phyloP scores from a whole-genome alignment of 192 early-diverging fungal genomes.

The Pilaira anomala region DNA sequence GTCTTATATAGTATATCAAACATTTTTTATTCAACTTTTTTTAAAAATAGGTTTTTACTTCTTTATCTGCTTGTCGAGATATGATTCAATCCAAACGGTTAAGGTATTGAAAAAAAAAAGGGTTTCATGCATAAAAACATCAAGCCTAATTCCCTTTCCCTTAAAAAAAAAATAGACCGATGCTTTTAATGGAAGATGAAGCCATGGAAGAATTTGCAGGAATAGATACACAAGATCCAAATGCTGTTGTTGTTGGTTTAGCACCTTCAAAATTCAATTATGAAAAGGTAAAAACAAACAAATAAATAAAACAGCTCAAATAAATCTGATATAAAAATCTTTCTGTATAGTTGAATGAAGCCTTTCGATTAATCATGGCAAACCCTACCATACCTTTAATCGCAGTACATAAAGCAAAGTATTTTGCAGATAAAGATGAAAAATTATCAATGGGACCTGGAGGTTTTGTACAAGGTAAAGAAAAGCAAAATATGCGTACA shows the following conservation, averaged over 20 bases:
- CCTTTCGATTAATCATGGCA: constrained; percentile 63
- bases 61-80: constrained; percentile 70
- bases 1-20: neutral
- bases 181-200: constrained; percentile 72
- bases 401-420: constrained; percentile 82
- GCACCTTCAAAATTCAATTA: constrained; percentile 71
- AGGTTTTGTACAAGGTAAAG: constrained; percentile 70
- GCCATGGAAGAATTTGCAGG: constrained; percentile 73
- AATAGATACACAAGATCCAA: constrained; percentile 48
- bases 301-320: neutral
- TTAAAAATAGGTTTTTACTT: constrained; percentile 68
- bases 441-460: constrained; percentile 80
- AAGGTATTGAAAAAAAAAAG: constrained; percentile 32
- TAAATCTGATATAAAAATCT: constrained; percentile 11
- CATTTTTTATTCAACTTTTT: neutral
- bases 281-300: constrained; percentile 44
- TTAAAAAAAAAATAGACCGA: constrained; percentile 48
- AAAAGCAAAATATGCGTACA: neutral
- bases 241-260: constrained; percentile 83
- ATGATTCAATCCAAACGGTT: constrained; percentile 47
- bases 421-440: constrained; percentile 61
- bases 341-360: constrained; percentile 63
- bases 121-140: neutral
- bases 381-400: constrained; percentile 59
- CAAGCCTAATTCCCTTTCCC: neutral